Base-by-base conservation (phyloP, 495 filamentous ascomycete species). In the Baudoinia panamericana region DNA sequence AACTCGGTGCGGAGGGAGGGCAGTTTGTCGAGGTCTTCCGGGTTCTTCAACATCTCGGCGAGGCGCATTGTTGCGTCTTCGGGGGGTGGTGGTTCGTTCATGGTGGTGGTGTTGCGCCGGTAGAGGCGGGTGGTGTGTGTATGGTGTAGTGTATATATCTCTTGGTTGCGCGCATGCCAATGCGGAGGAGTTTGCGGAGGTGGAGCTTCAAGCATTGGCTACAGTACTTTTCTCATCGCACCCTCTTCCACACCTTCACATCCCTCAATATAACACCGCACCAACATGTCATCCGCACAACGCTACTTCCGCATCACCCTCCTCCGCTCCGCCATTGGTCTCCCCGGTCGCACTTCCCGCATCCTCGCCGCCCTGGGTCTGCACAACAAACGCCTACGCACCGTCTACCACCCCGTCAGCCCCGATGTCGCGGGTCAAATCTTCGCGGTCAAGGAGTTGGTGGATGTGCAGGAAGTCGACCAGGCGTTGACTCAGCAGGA, bases 381-480 rank as follows among this genome's bases (percentile, higher is more conserved):
- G 27, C 82, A 80, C 42, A n/a, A n/a, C n/a, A 83, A 84, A 57
- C 80, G 90, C 50, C 79, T 80, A 71, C 72, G 71, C 46, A 88
- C 82, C 43, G 92, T 96, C 50, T 99, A 93, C 71, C 79, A 93
- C 57, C 80, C 82, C 23, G 90, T 94, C 40, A 73, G 74, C 20
- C 70, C 75, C 13, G 76, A 86, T 46, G 72, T 82, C 39, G 92
- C 92, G 3, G 92, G 92, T 61, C 85, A 93, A 65, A 90, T 99
- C 61, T 82, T 96, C 75, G 84, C 82, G 60, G 86, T 99, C 34
- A 99, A 99, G 63, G 92, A 99, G 61, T 68, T 99, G 42, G 80
- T 99, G 5, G 68, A 72, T 10, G 88, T 99, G 18, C 63, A 74
- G 27, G 90, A 95, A 62, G 85, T 93, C 27, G 82, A 82, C 12